Conservation (phyloP, 441 rosid genomes). For the Populus hybrid region DNA sequence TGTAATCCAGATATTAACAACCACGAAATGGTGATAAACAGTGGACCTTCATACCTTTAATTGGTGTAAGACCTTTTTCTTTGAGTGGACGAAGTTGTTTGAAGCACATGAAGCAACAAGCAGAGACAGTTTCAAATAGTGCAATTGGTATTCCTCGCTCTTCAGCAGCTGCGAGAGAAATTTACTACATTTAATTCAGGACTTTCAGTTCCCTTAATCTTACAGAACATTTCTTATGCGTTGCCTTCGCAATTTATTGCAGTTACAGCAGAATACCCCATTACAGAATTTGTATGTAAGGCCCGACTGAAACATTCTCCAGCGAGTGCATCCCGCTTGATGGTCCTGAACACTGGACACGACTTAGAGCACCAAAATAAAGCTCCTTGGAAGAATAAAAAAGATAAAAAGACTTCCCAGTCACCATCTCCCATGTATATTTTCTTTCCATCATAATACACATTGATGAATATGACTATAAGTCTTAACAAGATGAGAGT, state of each 20-base stretch:
- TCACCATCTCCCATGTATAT: slow-evolving; percentile 34
- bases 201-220: neutral
- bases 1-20: too few species aligned
- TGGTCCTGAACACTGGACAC: neutral
- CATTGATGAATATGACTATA: slow-evolving; percentile 29
- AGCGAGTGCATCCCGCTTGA: neutral
- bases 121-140: too few species aligned
- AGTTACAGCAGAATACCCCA: neutral
- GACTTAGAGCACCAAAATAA: slow-evolving; percentile 48
- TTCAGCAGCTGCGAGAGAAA: neutral
- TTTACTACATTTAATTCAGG: neutral
- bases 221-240: neutral
- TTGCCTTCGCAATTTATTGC: neutral
- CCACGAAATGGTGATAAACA: neutral
- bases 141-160: too few species aligned
- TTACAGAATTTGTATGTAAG: neutral
- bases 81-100: too few species aligned
- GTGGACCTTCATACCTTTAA: neutral
- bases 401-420: slow-evolving; percentile 33
- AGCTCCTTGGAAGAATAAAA: slow-evolving; percentile 30
- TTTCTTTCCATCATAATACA: slow-evolving; percentile 41
- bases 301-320: neutral
- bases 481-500: slow-evolving; percentile 15
- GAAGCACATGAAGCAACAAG: too few species aligned
- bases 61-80: neutral